phyloP scores from a whole-genome alignment of 345 rosid species.

The Eucalyptus sp. region DNA sequence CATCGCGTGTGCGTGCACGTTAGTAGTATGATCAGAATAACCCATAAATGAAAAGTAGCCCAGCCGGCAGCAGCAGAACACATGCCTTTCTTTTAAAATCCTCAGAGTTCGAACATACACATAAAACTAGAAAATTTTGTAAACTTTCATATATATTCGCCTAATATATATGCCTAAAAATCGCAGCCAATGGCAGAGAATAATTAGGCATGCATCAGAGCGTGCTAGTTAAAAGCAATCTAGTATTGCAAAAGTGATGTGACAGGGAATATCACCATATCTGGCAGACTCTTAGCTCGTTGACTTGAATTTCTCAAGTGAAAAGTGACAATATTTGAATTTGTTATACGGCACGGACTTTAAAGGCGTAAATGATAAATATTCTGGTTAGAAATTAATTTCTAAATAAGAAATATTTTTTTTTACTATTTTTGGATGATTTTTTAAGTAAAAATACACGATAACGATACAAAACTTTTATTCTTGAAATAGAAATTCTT shows the following conservation, averaged over 20 bases:
- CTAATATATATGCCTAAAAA: neutral
- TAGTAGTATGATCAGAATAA: neutral
- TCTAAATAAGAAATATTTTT: fast-evolving
- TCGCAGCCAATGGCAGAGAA: neutral
- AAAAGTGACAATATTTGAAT: neutral
- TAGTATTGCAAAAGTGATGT: neutral
- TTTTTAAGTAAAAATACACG: too few relatives aligned
- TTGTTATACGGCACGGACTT: fast-evolving
- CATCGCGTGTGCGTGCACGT: neutral
- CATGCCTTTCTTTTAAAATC: neutral
- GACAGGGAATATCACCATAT: neutral
- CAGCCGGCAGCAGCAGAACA: neutral
- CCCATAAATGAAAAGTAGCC: neutral
- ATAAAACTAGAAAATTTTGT: neutral
- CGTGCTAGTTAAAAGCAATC: neutral
- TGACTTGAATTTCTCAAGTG: neutral
- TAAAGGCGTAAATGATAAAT: neutral
- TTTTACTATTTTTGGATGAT: too few relatives aligned
- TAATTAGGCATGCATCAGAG: neutral
- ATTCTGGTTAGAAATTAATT: too few relatives aligned
- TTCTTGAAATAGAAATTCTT: too few relatives aligned
- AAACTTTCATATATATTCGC: neutral
- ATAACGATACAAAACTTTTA: fast-evolving
- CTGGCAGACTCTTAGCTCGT: neutral
- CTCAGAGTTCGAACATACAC: neutral